Percentiles rank a stretch among this genome's conserved stretches.
Conservation (phyloP, 2,329 filamentous ascomycete genomes). For the Graphilbum fragrans region DNA sequence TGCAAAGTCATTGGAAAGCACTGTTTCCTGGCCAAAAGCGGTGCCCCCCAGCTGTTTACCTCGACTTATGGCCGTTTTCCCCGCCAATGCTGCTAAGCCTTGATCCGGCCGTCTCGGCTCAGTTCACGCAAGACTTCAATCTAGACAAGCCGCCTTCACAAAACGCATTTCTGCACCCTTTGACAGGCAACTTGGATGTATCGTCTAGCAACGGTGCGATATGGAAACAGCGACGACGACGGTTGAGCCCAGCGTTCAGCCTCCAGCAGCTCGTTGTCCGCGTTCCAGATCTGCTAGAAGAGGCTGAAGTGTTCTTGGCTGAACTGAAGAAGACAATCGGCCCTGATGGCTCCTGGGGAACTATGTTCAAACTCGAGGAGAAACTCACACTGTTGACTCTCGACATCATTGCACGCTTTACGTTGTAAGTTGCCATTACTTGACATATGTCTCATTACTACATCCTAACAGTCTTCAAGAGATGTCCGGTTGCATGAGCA, state of each 20-base stretch:
- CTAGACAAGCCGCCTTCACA: constrained; percentile 5
- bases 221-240: constrained; percentile 21
- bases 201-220: constrained; percentile 22
- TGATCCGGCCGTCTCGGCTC: constrained; percentile 6
- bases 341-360: constrained; percentile 9
- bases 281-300: constrained; percentile 19
- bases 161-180: constrained; percentile 6
- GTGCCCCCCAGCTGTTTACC: constrained; percentile 7
- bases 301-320: constrained; percentile 15
- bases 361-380: constrained; percentile 14
- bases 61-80: constrained; percentile 8
- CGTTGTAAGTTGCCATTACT: constrained; percentile 2
- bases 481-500: constrained; percentile 6
- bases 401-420: constrained; percentile 15
- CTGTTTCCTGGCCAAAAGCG: constrained; percentile 7
- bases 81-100: constrained; percentile 9
- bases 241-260: constrained; percentile 25
- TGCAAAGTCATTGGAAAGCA: constrained; percentile 11
- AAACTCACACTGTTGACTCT: constrained; percentile 12
- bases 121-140: constrained; percentile 7
- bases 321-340: constrained; percentile 12
- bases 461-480: not conserved
- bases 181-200: constrained; percentile 20
- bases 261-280: constrained; percentile 19
- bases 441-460: not conserved